Percentiles rank a stretch among this genome's conserved stretches.
phyloP scores from a whole-genome alignment of 805 yeast species.

The Wickerhamomyces ciferrii region DNA sequence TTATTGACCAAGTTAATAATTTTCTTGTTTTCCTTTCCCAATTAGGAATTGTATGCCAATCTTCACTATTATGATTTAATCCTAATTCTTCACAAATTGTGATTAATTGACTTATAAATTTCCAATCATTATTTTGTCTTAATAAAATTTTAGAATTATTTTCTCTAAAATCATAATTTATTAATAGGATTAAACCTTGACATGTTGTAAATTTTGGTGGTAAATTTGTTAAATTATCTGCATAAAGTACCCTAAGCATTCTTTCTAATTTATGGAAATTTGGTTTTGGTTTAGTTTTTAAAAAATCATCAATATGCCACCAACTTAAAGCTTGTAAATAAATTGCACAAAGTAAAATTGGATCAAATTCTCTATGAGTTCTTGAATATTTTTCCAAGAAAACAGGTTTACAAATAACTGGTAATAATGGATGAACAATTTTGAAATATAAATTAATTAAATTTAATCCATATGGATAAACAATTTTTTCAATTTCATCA shows the following conservation, averaged over 20 bases:
- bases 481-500: conserved; percentile 22
- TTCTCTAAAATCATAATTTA: conserved; percentile 17
- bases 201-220: conserved; percentile 29
- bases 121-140: conserved; percentile 14
- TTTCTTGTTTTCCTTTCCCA: conserved; percentile 25
- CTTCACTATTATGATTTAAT: conserved; percentile 18
- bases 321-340: conserved; percentile 23
- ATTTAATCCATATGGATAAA: conserved; percentile 17
- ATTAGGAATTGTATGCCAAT: conserved; percentile 20
- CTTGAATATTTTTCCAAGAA: conserved; percentile 23
- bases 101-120: conserved; percentile 16
- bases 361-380: conserved; percentile 25
- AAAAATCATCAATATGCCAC: conserved; percentile 16
- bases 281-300: conserved; percentile 10
- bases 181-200: conserved; percentile 33
- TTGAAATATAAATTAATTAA: conserved; percentile 20
- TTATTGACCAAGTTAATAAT: conserved; percentile 19
- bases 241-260: conserved; percentile 19
- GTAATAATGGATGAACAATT: conserved; percentile 22
- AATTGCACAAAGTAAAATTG: conserved; percentile 20
- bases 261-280: conserved; percentile 21
- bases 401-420: conserved; percentile 21
- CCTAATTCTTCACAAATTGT: conserved; percentile 24
- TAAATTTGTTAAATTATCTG: conserved; percentile 19
- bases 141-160: conserved; percentile 3